Evolutionary conservation across 1,284 basidiomycete genomes (phyloP).

Genomic region (Xerocomus amazonicus): DNA sequence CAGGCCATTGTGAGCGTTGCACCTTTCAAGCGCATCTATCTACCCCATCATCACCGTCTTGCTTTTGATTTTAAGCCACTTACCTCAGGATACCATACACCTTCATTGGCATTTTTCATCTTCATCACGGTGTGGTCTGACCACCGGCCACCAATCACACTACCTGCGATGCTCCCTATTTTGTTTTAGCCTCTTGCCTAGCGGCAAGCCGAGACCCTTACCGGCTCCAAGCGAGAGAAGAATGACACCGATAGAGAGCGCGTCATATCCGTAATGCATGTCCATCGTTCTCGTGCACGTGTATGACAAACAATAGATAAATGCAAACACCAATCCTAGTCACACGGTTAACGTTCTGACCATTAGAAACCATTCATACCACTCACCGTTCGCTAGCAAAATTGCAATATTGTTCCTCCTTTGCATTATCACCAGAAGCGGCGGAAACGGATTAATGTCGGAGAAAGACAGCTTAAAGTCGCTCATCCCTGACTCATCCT

Average conservation of each 20-base stretch:
- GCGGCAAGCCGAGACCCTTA: slow-evolving; percentile 26
- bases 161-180: slow-evolving; percentile 64
- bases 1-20: slow-evolving; percentile 52
- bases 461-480: slow-evolving; percentile 56
- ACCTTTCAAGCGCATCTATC: slow-evolving; percentile 70
- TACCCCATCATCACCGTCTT: slow-evolving; percentile 1
- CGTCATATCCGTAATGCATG: slow-evolving; percentile 61
- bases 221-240: slow-evolving; percentile 73
- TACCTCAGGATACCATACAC: slow-evolving; percentile 65
- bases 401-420: slow-evolving; percentile 66
- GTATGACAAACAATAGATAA: slow-evolving; percentile 67
- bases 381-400: slow-evolving; percentile 65
- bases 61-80: slow-evolving; percentile 11
- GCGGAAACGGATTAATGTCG: slow-evolving; percentile 73
- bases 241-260: slow-evolving; percentile 73
- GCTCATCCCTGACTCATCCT: slow-evolving; percentile 16
- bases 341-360: slow-evolving; percentile 2
- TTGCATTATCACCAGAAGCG: slow-evolving; percentile 55
- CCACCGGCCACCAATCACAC: slow-evolving; percentile 72
- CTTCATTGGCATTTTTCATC: slow-evolving; percentile 58
- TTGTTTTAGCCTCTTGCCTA: slow-evolving; percentile 4
- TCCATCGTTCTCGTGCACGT: slow-evolving; percentile 69
- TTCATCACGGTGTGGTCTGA: slow-evolving; percentile 63
- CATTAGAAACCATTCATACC: slow-evolving; percentile 1
- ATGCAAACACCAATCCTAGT: slow-evolving; percentile 69